Conservation (phyloP, 148 eudicot species). For the Suaeda aralocaspica region DNA sequence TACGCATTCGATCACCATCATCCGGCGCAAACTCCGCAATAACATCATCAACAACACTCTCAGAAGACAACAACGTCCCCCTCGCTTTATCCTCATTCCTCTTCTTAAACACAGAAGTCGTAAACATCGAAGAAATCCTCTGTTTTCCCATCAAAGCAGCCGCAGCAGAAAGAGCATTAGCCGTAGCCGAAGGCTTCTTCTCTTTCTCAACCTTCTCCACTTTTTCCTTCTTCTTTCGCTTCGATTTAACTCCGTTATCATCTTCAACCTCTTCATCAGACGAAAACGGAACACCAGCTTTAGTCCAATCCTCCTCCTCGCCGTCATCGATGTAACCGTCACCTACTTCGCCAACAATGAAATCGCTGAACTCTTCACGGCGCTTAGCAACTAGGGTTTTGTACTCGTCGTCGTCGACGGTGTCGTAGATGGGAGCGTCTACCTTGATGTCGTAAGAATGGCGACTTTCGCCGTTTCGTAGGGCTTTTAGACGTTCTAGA, state of each 20-base stretch:
- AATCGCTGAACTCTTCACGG: constrained; percentile 50
- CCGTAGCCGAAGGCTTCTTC: constrained; percentile 50
- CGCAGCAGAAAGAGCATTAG: constrained; percentile 53
- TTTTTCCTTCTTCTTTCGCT: constrained; percentile 44
- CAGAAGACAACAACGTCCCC: constrained; percentile 34
- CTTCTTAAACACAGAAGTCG: constrained; percentile 66
- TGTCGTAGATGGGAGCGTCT: constrained; percentile 83
- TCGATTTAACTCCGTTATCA: constrained; percentile 4
- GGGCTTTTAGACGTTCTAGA: constrained; percentile 61
- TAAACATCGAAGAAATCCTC: constrained; percentile 66
- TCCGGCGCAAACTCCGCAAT: constrained; percentile 88
- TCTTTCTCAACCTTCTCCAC: constrained; percentile 28
- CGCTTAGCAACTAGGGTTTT: constrained; percentile 71
- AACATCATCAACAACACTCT: constrained; percentile 86
- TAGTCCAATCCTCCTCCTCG: constrained; percentile 89
- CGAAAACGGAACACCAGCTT: constrained; percentile 33
- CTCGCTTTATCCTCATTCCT: constrained; percentile 39
- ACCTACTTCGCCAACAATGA: constrained; percentile 43
- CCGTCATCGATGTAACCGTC: constrained; percentile 76
- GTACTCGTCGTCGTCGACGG: constrained; percentile 84
- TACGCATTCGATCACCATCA: constrained; percentile 71
- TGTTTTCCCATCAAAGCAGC: constrained; percentile 85
- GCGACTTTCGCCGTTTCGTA: constrained; percentile 49
- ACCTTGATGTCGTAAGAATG: constrained; percentile 46
- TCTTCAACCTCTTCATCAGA: constrained; percentile 36